Evolutionary conservation across 495 filamentous ascomycete species (phyloP), one percentile per base, ranked within the genome.

Genomic region (Talaromyces liani): DNA sequence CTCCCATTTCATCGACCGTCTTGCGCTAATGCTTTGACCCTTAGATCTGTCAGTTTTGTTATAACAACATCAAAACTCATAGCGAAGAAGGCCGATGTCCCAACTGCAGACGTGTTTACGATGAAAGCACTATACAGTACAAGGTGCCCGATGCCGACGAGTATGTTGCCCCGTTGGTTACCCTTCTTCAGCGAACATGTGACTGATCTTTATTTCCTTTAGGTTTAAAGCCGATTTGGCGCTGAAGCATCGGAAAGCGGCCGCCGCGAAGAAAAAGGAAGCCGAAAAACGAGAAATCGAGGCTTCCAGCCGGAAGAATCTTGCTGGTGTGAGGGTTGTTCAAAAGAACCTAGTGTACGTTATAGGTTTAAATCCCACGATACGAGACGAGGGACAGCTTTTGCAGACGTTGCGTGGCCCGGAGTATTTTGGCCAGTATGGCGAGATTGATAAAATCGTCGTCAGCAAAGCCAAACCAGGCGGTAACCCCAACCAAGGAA

Each of bases 281-380:
- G 91, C 84, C 34, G 93, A 97, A 73, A 97, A 93, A 69, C 90
- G 91, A 59, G 93, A 99, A 77, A 93, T 93, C 65, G 95, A 99
- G 74, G 91, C 89, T 59, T 87, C 94, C 56, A 97, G 91, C 69
- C 88, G 93, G 36, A 97, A 97, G 73, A 95, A 97, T 72, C 80
- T 99, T 16, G 89, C 93, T 36, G 95, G 95, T 54, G 89, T 99
- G 47, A 84, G 95, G 51, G 95, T 99, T 33, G 89, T 97, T 36
- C 95, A 98, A 76, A 96, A 97, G 79, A 99, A 99, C 67, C 84
- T 99, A 36, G 95, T 99, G 65, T 99, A 99, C 71, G 93, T 99
- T 64, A 94, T 95, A 24, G 95, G 94, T 29, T 80, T 99, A 39
- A 95, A 88, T 62, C 94, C 94, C 22, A 90, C 87, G 55, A 92